Base-by-base conservation (phyloP, 2,329 filamentous ascomycete genomes). In the Beauveria medogensis region DNA sequence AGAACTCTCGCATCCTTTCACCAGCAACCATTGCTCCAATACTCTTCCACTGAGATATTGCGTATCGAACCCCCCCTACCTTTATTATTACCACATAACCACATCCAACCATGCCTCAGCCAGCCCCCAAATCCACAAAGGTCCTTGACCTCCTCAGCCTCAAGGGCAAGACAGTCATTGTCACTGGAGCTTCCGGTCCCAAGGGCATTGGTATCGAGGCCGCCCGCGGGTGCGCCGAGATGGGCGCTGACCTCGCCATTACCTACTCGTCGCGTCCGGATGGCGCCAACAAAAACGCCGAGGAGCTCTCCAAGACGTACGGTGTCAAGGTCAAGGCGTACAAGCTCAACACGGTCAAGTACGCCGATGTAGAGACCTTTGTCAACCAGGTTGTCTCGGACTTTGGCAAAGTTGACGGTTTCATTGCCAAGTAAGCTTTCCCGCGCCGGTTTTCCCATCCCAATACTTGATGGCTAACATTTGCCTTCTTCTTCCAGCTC, bases 351-450 rank as follows among this genome's bases (percentile, higher is more conserved):
- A 74, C 84, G n/a, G 79, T 76, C 59, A 76, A 83, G 63, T 82
- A 77, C 66, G 67, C 73, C 16, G 73, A 79, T 10, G 79, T 85
- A 60, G 75, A 84, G 70, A 71, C 75, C 51, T 78, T 83, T 65
- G 76, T 86, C 61, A 75, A 77, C 61, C 83, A 91, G 40, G 85
- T 92, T 65, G 80, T 88, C 70, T 76, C 78, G 66, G 89, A 92
- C 70, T 92, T 92, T 70, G 86, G 86, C 68, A 83, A 85, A 54
- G 83, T 91, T 62, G 88, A 91, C 65, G 82, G 87, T 63, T 90
- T 92, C 67, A 82, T 92, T 59, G 88, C 89, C 68, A 91, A 92
- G 73, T 87, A 82, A 46, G 87, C 83, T 24, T 20, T 18, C 26
- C 26, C 30, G 12, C 18, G 34, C 12, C 34, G 34, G 5, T 37